phyloP scores from a whole-genome alignment of 495 filamentous ascomycete genomes.

The Letharia columbiana region DNA sequence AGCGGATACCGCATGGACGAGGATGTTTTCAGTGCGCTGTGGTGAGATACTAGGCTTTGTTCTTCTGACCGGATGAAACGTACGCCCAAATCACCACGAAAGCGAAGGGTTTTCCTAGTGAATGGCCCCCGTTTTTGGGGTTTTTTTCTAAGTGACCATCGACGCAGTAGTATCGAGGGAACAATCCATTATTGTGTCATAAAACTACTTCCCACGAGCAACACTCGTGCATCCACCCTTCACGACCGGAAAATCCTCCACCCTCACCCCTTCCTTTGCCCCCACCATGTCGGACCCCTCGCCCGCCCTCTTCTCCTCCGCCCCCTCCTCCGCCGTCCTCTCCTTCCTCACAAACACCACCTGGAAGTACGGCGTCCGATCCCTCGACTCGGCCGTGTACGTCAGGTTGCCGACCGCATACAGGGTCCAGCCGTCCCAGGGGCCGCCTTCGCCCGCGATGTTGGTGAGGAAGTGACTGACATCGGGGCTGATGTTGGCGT shows the following conservation, averaged over 20 bases:
- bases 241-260: not conserved
- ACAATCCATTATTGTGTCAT: not conserved
- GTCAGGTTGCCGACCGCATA: not conserved
- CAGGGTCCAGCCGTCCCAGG: not conserved
- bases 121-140: too few relatives aligned
- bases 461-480: not conserved
- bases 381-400: not conserved
- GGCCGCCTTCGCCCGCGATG: not conserved
- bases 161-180: too few relatives aligned
- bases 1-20: too few relatives aligned
- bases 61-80: too few relatives aligned
- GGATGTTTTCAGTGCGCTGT: too few relatives aligned
- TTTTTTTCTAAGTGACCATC: too few relatives aligned
- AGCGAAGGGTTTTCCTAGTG: too few relatives aligned
- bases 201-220: not conserved
- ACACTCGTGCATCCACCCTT: too few relatives aligned
- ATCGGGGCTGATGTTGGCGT: not conserved
- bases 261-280: not conserved
- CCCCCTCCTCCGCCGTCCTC: not conserved
- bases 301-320: not conserved
- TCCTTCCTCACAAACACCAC: not conserved
- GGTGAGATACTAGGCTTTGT: too few relatives aligned
- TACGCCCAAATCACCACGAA: too few relatives aligned
- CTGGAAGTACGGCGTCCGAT: not conserved
- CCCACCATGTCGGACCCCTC: not conserved